Percentiles rank a stretch among this genome's conserved stretches.
These are phyloP conservation scores for Blastosporella zonata DNA, from an alignment of 1,284 basidiomycete species.

Conservation along the genomic window DNA sequence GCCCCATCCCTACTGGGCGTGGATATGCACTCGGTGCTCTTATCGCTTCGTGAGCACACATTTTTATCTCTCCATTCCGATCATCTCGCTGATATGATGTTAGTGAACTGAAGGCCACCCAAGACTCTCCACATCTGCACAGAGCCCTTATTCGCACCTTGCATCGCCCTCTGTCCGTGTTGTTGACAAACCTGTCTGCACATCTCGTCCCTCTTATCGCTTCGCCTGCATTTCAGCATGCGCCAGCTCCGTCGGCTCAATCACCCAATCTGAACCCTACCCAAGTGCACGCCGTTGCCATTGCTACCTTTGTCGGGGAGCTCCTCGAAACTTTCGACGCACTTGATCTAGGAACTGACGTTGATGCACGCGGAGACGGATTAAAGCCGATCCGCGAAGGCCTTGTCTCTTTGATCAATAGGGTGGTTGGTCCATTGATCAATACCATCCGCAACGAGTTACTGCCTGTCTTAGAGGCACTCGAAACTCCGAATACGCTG, in stretches of 20 bases:
- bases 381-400: slow-evolving; percentile 64
- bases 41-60: slow-evolving; percentile 66
- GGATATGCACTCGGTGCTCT: slow-evolving; percentile 62
- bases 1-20: slow-evolving; percentile 67
- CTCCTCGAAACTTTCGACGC: slow-evolving; percentile 67
- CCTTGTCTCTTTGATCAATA: slow-evolving; percentile 60
- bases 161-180: slow-evolving; percentile 71
- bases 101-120: slow-evolving; percentile 66
- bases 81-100: slow-evolving; percentile 19
- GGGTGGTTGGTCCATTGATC: slow-evolving; percentile 64
- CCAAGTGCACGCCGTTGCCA: slow-evolving; percentile 66
- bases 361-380: slow-evolving; percentile 61
- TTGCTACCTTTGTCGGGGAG: slow-evolving; percentile 68
- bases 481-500: slow-evolving; percentile 45
- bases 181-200: slow-evolving; percentile 66
- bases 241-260: slow-evolving; percentile 49
- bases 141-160: slow-evolving; percentile 69
- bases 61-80: slow-evolving; percentile 13
- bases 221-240: slow-evolving; percentile 55
- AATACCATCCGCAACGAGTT: slow-evolving; percentile 59
- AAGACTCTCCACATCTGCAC: slow-evolving; percentile 59
- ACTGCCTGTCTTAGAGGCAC: slow-evolving; percentile 53
- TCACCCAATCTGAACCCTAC: slow-evolving; percentile 56
- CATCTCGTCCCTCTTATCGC: slow-evolving; percentile 64
- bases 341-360: slow-evolving; percentile 55